phyloP scores from a whole-genome alignment of 2,329 filamentous ascomycete species.

The Aspergillus clavatus region DNA sequence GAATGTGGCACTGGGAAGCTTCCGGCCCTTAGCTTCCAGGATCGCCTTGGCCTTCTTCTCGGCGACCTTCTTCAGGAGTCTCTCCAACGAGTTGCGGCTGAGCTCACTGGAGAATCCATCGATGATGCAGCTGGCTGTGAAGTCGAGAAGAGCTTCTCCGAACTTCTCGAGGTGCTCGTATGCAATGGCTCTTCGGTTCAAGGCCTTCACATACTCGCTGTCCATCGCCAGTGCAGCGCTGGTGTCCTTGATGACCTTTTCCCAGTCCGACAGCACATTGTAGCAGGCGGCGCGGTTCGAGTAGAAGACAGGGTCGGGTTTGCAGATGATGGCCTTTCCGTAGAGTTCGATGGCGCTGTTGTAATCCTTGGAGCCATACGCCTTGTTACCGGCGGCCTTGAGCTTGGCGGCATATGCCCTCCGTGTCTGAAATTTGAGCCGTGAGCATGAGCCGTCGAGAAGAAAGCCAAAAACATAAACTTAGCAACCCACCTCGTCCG shows the following conservation, averaged over 20 bases:
- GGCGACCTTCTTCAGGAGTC: conserved; percentile 92
- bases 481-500: conserved; percentile 40
- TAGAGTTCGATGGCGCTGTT: conserved; percentile 91
- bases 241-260: conserved; percentile 94
- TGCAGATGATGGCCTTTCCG: conserved; percentile 92
- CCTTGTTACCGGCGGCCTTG: conserved; percentile 93
- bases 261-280: conserved; percentile 88
- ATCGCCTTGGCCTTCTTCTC: conserved; percentile 91
- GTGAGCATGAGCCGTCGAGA: conserved; percentile 4
- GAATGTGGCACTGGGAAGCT: conserved; percentile 90
- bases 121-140: conserved; percentile 98
- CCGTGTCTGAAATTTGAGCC: conserved; percentile 55
- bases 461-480: not conserved
- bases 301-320: conserved; percentile 96
- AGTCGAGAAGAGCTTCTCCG: conserved; percentile 93
- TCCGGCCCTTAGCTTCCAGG: conserved; percentile 71
- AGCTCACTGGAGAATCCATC: conserved; percentile 91
- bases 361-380: conserved; percentile 91
- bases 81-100: conserved; percentile 84
- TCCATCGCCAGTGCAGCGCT: conserved; percentile 91
- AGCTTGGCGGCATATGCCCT: conserved; percentile 85
- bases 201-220: conserved; percentile 91
- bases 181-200: conserved; percentile 93
- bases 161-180: conserved; percentile 90
- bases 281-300: conserved; percentile 97